A percentile compares a stretch with the other conserved stretches of the same genome.
Conservation (phyloP, 2,329 filamentous ascomycete genomes). For the Geosmithia flava region DNA sequence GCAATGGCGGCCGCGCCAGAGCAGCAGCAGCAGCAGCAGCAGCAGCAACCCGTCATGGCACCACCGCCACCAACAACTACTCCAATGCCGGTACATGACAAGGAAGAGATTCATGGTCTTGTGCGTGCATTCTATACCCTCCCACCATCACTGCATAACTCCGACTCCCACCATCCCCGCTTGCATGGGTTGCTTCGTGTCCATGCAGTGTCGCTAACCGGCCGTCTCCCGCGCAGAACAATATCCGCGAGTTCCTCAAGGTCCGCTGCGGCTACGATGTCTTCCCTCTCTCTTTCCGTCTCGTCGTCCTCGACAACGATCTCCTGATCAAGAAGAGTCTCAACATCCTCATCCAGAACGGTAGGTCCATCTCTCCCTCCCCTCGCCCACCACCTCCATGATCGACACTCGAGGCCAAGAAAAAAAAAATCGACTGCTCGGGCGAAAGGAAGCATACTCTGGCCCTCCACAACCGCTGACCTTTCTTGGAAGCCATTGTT, state of each 20-base stretch:
- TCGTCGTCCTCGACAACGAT: conserved; percentile 91
- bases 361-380: conserved; percentile 29
- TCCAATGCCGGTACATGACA: conserved; percentile 42
- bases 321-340: conserved; percentile 95
- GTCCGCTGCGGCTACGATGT: conserved; percentile 97
- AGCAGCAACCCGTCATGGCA: conserved; percentile 31
- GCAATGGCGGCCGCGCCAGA: conserved; percentile 17
- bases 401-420: not conserved
- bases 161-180: not conserved
- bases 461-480: not conserved
- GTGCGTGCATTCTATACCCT: conserved; percentile 32
- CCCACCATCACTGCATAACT: not conserved
- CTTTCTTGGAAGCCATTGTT: conserved; percentile 61
- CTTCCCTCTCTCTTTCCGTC: conserved; percentile 84
- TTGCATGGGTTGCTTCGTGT: not conserved
- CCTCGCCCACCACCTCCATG: not conserved
- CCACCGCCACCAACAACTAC: not conserved
- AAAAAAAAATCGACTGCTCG: not conserved
- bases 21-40: conserved; percentile 14
- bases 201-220: conserved; percentile 3
- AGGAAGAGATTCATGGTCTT: conserved; percentile 67
- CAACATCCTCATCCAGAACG: conserved; percentile 90
- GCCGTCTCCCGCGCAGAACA: conserved; percentile 35
- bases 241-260: conserved; percentile 87
- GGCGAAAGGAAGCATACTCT: not conserved